phyloP scores from a whole-genome alignment of 2,329 filamentous ascomycete species.

The Simplicillium aogashimaense region DNA sequence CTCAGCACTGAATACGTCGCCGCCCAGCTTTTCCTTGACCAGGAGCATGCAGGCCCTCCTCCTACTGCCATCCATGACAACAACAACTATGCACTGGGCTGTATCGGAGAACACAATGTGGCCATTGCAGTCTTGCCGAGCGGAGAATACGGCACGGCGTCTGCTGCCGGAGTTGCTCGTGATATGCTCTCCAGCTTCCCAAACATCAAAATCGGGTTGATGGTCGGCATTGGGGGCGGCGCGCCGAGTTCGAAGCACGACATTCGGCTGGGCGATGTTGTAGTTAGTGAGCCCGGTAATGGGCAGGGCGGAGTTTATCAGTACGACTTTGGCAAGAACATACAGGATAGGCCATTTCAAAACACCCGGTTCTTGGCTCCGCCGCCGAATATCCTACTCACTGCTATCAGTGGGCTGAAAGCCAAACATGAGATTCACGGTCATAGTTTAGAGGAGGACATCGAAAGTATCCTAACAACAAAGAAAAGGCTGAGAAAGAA shows the following conservation, averaged over 20 bases:
- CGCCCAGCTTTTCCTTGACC: slow-evolving; percentile 11
- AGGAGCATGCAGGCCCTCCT: slow-evolving; percentile 27
- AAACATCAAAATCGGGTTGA: slow-evolving; percentile 8
- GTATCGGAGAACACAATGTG: slow-evolving; percentile 17
- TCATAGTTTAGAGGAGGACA: slow-evolving; percentile 6
- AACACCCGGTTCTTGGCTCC: slow-evolving; percentile 2
- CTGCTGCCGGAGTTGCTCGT: slow-evolving; percentile 17
- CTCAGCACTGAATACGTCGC: slow-evolving; percentile 11
- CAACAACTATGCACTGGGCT: slow-evolving; percentile 15
- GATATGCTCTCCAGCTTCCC: slow-evolving; percentile 20
- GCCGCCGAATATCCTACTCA: slow-evolving; percentile 1
- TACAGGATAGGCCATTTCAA: slow-evolving; percentile 1
- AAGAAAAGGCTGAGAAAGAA: slow-evolving; percentile 6
- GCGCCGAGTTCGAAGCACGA: slow-evolving; percentile 4
- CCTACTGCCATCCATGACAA: slow-evolving; percentile 18
- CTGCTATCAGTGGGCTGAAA: slow-evolving; percentile 7
- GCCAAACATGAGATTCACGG: slow-evolving; percentile 6
- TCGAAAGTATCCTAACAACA: slow-evolving; percentile 2
- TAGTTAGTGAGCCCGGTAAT: slow-evolving; percentile 2
- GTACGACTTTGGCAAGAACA: slow-evolving; percentile 5
- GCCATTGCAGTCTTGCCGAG: slow-evolving; percentile 16
- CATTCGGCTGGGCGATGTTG: slow-evolving; percentile 8
- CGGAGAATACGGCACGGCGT: slow-evolving; percentile 17
- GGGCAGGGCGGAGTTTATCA: slow-evolving; percentile 3
- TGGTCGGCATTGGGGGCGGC: slow-evolving; percentile 9